phyloP scores from a whole-genome alignment of 176 grass and related monocot genomes.

The Rhipidocladum racemiflorum region DNA sequence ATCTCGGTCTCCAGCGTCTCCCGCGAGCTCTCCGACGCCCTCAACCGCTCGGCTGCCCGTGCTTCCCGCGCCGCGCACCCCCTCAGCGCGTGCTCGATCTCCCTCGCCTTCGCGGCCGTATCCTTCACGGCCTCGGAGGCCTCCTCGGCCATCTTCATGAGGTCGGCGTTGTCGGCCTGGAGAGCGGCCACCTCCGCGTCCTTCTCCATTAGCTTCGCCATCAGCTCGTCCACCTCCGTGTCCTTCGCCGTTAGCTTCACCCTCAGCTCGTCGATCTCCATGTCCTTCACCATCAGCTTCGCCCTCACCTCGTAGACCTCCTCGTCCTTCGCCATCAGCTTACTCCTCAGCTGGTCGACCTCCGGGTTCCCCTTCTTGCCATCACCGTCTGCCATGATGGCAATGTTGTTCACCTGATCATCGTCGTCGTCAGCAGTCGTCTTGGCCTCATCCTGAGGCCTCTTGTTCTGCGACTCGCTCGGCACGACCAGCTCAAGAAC shows the following conservation, averaged over 20 bases:
- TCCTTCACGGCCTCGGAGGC: not conserved
- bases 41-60: slow-evolving; percentile 42
- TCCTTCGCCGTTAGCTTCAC: slow-evolving; percentile 27
- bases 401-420: slow-evolving; percentile 6
- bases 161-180: slow-evolving; percentile 44
- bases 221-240: slow-evolving; percentile 20
- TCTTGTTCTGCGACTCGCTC: not conserved
- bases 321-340: slow-evolving; percentile 47
- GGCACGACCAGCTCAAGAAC: slow-evolving; percentile 14
- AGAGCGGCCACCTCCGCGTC: slow-evolving; percentile 47
- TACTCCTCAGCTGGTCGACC: slow-evolving; percentile 30
- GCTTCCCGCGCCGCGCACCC: slow-evolving; percentile 49
- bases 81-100: slow-evolving; percentile 39
- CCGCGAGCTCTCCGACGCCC: slow-evolving; percentile 39
- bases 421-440: not conserved
- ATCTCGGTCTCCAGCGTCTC: slow-evolving; percentile 57
- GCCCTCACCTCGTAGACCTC: slow-evolving; percentile 34
- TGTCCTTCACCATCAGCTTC: slow-evolving; percentile 32
- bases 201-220: slow-evolving; percentile 28
- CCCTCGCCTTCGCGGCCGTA: slow-evolving; percentile 16
- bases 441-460: not conserved
- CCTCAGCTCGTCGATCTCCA: slow-evolving; percentile 23
- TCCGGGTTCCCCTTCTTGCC: slow-evolving; percentile 1
- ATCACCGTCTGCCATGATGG: not conserved
- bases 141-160: slow-evolving; percentile 33